Evolutionary conservation across 2,329 filamentous ascomycete genomes (phyloP), one percentile per base, ranked within the genome.

Genomic region (Truncatella angustata): DNA sequence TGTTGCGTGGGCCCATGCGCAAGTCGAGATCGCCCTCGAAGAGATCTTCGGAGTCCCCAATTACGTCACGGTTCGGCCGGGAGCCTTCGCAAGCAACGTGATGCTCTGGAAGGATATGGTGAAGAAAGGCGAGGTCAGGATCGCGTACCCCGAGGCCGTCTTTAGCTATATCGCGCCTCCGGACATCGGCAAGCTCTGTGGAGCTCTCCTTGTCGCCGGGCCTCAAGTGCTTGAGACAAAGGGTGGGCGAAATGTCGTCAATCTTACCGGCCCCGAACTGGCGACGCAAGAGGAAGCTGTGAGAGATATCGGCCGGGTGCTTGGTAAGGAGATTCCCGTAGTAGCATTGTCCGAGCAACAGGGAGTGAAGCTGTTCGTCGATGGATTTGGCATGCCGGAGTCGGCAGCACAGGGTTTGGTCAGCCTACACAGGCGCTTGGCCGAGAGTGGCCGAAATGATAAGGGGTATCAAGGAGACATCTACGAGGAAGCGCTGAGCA

Each of bases 121-220:
- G 14, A 24, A 53, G 3, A 56, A 52, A 0, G 68, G 65, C 0
- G 60, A 70, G 9, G 66, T 73, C 12, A 64, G 62, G 34, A 36
- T 72, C 2, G 58, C 60, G 6, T 57, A 58, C 9, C 64, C 68
- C 0, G 57, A 68, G 4, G 63, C 62, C 10, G 50, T 55, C 36
- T 60, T 66, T 12, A 76, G 80, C 56, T 67, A 56, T 20, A 71
- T 79, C 45, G 58, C 69, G 0, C 70, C 73, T 0, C 60, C 60
- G 2, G 75, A 79, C 56, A 77, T 80, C 39, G 77, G 77, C 10
- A 56, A 61, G 16, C 75, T 76, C 2, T 58, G 58, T 26, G 76
- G 73, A 3, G 63, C 56, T 0, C 58, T 77, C 7, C 63, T 78
- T 2, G 70, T 62, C 2, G 58, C 67, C 16, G 67, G 68, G 2